Conservation (phyloP, 192 early-diverging fungal species). For the Mortierella claussenii region DNA sequence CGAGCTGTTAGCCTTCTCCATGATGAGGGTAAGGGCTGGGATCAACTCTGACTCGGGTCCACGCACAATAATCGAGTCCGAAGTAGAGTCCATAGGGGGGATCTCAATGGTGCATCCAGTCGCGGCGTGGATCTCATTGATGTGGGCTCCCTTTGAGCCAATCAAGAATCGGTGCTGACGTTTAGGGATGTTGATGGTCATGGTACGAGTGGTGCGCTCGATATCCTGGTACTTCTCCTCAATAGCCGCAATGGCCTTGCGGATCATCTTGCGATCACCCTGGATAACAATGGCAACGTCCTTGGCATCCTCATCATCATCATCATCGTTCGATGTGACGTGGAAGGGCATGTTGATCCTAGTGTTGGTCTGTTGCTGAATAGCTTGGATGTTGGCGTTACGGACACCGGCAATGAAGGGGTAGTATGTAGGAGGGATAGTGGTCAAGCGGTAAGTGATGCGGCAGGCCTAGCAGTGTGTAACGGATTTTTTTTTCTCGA, state of each 20-base stretch:
- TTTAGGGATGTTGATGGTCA: conserved; percentile 83
- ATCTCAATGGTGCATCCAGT: conserved; percentile 92
- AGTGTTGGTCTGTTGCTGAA: conserved; percentile 71
- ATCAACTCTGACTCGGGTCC: conserved; percentile 78
- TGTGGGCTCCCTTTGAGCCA: conserved; percentile 78
- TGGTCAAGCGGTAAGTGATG: conserved; percentile 68
- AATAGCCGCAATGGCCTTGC: conserved; percentile 70
- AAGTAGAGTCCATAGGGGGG: conserved; percentile 73
- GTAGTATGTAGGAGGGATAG: conserved; percentile 77
- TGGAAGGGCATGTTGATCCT: conserved; percentile 84
- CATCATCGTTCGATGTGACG: conserved; percentile 56
- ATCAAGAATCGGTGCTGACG: conserved; percentile 94
- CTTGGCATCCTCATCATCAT: conserved; percentile 33
- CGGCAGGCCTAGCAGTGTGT: conserved; percentile 30
- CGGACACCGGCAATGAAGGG: conserved; percentile 87
- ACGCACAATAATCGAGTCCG: conserved; percentile 81
- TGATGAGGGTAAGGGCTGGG: conserved; percentile 79
- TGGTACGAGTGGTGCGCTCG: conserved; percentile 69
- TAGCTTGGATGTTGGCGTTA: conserved; percentile 66
- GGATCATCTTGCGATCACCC: conserved; percentile 82
- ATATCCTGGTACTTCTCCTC: conserved; percentile 69
- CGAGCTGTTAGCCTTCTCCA: conserved; percentile 85
- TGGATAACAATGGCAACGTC: conserved; percentile 73
- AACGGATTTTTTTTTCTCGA: too few relatives aligned
- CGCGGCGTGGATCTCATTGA: conserved; percentile 85